Evolutionary conservation across 805 yeast genomes (phyloP), one percentile per base, ranked within the genome.

Genomic region (Clavispora fructus): DNA sequence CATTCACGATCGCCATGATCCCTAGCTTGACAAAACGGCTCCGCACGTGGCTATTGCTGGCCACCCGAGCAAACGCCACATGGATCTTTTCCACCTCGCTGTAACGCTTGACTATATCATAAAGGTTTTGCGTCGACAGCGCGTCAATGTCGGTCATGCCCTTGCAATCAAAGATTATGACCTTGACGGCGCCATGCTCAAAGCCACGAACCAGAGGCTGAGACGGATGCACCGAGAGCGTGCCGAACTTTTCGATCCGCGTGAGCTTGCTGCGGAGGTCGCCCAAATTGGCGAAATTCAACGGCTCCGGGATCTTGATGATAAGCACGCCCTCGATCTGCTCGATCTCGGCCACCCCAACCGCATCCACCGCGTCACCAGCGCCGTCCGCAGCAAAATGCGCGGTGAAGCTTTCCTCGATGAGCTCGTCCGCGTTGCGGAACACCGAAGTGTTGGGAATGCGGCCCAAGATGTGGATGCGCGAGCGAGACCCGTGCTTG

Each of bases 71-170:
- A 47, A 89, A 77, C 38, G 78, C 74, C 4, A 87, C 84, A 8
- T 66, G 63, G 7, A 85, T 80, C 2, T 72, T 72, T 41, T 84
- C 71, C 14, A 62, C 69, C n/a, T 67, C 68, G 29, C 52, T 49
- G 59, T 87, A 87, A 12, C 72, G 67, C 2, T 62, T 55, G 4
- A 89, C 65, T n/a, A 85, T 79, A 50, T 82, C 88, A 45, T 63
- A 60, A 39, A 90, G 65, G 3, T 82, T 82, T 53, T 87, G 90
- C 0, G 87, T 82, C 0, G 96, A 95, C 0, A 88, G 77, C 0
- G 95, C 79, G 55, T 89, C 97, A 45, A 89, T 74, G 4, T 75
- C 75, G 3, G 86, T 79, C 95, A 90, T 86, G 1, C 96, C 96
- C 46, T 83, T 75, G 51, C 91, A 64, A 56, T 89, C 96, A 55